phyloP scores from a whole-genome alignment of 108 stramenopile genomes.

The Aurantiochytrium sp. region DNA sequence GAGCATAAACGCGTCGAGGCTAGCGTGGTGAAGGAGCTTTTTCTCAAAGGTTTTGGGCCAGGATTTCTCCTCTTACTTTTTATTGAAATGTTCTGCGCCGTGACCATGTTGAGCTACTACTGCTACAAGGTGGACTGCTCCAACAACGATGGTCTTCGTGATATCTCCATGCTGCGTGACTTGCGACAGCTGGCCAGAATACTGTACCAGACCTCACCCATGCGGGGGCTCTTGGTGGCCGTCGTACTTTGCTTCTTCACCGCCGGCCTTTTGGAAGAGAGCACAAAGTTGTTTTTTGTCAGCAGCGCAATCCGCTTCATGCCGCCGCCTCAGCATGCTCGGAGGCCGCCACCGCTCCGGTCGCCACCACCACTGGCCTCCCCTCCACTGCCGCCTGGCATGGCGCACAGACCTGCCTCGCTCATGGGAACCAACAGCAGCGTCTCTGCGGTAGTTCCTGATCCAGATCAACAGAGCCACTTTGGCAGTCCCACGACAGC shows the following conservation, averaged over 20 bases:
- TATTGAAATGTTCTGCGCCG: background rate
- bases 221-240: background rate
- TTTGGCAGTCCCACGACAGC: too few relatives aligned
- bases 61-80: background rate
- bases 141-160: background rate
- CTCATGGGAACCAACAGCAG: too few relatives aligned
- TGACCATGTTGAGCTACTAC: background rate
- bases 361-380: background rate
- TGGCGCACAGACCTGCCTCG: too few relatives aligned
- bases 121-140: background rate
- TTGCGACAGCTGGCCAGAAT: background rate
- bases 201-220: background rate
- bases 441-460: too few relatives aligned
- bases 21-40: background rate
- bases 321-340: background rate
- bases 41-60: background rate
- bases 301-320: background rate
- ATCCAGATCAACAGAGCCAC: too few relatives aligned
- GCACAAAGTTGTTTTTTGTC: background rate
- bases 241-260: background rate
- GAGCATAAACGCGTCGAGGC: background rate
- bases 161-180: background rate
- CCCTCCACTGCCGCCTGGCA: background rate
- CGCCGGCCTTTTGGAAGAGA: background rate
- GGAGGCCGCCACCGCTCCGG: background rate